phyloP scores from a whole-genome alignment of 495 filamentous ascomycete genomes.

The Hypoxylon trugodes region DNA sequence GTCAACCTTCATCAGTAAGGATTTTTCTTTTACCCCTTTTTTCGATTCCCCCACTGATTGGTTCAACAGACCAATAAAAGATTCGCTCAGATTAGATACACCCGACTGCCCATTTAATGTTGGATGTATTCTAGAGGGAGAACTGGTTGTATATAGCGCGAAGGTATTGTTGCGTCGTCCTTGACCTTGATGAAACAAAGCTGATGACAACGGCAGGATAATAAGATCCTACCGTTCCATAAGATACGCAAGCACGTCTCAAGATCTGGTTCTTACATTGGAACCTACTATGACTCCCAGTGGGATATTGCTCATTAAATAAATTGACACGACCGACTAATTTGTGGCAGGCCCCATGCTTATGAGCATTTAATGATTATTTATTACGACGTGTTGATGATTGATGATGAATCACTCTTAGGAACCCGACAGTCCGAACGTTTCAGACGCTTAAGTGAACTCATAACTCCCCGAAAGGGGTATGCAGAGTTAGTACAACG shows the following conservation, averaged over 20 bases:
- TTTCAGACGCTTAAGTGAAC: constrained; percentile 63
- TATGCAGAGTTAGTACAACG: constrained; percentile 68
- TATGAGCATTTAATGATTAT: constrained; percentile 85
- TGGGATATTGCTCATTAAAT: constrained; percentile 44
- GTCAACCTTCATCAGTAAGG: constrained; percentile 65
- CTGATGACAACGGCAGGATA: constrained; percentile 45
- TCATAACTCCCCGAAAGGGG: constrained; percentile 65
- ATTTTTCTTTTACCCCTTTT: constrained; percentile 37
- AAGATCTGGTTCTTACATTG: constrained; percentile 75
- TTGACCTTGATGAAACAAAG: background rate
- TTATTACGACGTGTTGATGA: constrained; percentile 78
- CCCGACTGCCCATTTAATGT: constrained; percentile 63
- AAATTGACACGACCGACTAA: constrained; percentile 22
- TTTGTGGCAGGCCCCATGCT: constrained; percentile 59
- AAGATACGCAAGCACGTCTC: constrained; percentile 82
- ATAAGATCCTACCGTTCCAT: constrained; percentile 72
- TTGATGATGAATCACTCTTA: constrained; percentile 74
- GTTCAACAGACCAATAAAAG: constrained; percentile 54
- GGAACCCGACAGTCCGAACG: constrained; percentile 67
- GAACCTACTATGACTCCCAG: constrained; percentile 74
- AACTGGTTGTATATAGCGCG: constrained; percentile 80
- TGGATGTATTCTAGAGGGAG: constrained; percentile 82
- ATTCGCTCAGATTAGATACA: constrained; percentile 66
- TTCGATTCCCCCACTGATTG: background rate
- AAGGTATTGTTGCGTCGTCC: constrained; percentile 44